Evolutionary conservation across 1,139 yeast species (phyloP), one percentile per base, ranked within the genome.

Genomic region (Groenewaldozyma auringiensis): DNA sequence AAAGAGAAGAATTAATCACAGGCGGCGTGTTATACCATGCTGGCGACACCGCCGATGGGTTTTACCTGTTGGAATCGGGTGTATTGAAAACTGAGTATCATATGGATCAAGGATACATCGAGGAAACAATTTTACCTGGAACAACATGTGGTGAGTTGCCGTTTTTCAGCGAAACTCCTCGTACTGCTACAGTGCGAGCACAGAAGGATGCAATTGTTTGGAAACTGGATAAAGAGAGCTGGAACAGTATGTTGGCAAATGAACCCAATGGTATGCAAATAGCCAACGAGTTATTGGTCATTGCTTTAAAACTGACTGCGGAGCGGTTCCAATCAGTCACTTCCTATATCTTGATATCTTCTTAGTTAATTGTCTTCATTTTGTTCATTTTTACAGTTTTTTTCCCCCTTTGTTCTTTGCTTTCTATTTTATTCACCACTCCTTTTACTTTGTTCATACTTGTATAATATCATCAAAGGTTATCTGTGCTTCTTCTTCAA

Each of bases 141-240:
- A 88, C 96, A 0, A 81, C 94, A 3, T 85, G 88, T 64, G 98
- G 98, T 2, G 88, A 83, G 60, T 65, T 82, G 57, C 75, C 58
- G 54, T 72, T 51, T 71, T 75, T 63, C 70, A 75, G 58, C 63
- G 78, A 36, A 72, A 69, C 58, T 1, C 48, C 48, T n/a, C 55
- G 69, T 14, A 62, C 67, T 1, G 68, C 70, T n/a, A 62, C 65
- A 0, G 55, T 71, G 51, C 47, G 62, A 0, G 70, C 73, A 2
- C 78, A 75, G 45, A 66, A 70, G 2, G 86, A 82, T 47, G 70
- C 84, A 1, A 75, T 78, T 4, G 73, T 86, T 2, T 92, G 97
- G 97, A 71, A 77, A 47, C 66, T 88, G 43, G 74, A 80, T 36
- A 65, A 69, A 35, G 68, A 65, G 4, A 66, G 71, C 31, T 62